Evolutionary conservation across 495 filamentous ascomycete species (phyloP).

Genomic region (Penicillium steckii): DNA sequence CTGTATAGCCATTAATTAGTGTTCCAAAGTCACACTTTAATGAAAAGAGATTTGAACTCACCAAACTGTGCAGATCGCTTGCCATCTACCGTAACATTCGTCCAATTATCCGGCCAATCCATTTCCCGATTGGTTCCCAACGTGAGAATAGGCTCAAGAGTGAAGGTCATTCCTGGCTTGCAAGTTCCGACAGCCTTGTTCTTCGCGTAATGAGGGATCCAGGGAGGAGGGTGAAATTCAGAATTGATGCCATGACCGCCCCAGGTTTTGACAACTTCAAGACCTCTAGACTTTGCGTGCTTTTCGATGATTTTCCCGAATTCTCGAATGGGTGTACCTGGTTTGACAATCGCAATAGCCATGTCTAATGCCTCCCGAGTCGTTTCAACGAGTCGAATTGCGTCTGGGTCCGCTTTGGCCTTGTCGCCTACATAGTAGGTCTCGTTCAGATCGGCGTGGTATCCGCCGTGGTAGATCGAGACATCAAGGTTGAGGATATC

Average conservation of each 20-base stretch:
- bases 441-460: constrained; percentile 71
- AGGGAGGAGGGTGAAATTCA: constrained; percentile 67
- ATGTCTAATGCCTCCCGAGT: constrained; percentile 63
- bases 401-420: constrained; percentile 62
- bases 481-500: constrained; percentile 75
- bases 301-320: constrained; percentile 69
- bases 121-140: constrained; percentile 62
- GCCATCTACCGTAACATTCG: constrained; percentile 65
- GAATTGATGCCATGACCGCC: constrained; percentile 72
- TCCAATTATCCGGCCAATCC: constrained; percentile 77
- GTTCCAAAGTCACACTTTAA: not conserved
- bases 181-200: constrained; percentile 70
- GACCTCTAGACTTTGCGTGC: constrained; percentile 60
- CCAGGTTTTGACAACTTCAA: constrained; percentile 65
- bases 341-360: constrained; percentile 67
- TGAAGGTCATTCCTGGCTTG: constrained; percentile 73
- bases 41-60: constrained; percentile 22
- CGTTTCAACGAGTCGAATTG: constrained; percentile 64
- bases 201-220: constrained; percentile 70
- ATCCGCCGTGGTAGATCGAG: constrained; percentile 68
- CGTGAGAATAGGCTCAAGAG: constrained; percentile 72
- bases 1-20: constrained; percentile 25
- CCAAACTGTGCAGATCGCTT: constrained; percentile 68
- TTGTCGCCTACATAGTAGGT: constrained; percentile 73
- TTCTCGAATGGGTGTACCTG: constrained; percentile 65